Conservation (phyloP, 805 yeast genomes). For the Yamadazyma kitorensis region DNA sequence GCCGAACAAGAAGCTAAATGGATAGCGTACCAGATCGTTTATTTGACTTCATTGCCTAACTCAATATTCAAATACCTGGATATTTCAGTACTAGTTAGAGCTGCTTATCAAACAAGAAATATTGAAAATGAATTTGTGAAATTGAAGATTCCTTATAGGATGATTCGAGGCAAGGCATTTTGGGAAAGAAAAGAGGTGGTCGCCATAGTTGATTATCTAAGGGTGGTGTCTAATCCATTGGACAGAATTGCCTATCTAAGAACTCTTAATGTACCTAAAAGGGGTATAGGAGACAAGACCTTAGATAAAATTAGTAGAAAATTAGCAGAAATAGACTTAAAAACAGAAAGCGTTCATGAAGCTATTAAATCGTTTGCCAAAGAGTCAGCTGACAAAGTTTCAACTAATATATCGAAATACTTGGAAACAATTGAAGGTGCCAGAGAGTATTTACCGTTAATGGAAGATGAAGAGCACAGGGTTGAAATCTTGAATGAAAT, state of each 20-base stretch:
- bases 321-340: constrained; percentile 6
- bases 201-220: constrained; percentile 59
- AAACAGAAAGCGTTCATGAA: constrained; percentile 14
- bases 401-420: constrained; percentile 14
- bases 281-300: constrained; percentile 66
- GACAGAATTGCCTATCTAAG: constrained; percentile 62
- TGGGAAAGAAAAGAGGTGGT: constrained; percentile 76
- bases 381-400: background rate
- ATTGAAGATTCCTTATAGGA: constrained; percentile 57
- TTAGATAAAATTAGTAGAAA: constrained; percentile 25
- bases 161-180: constrained; percentile 73
- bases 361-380: background rate
- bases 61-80: constrained; percentile 50
- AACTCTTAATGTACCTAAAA: constrained; percentile 56
- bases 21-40: constrained; percentile 54
- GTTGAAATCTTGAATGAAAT: background rate
- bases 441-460: constrained; percentile 8
- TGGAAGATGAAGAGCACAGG: constrained; percentile 6
- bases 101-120: constrained; percentile 56
- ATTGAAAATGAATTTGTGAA: constrained; percentile 63
- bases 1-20: constrained; percentile 55
- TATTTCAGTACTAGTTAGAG: constrained; percentile 69
- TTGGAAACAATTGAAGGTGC: constrained; percentile 24
- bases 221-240: constrained; percentile 54
- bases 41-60: constrained; percentile 44